Evolutionary conservation across 306 rosid genomes (phyloP).

Genomic region (Bauhinia variegata): DNA sequence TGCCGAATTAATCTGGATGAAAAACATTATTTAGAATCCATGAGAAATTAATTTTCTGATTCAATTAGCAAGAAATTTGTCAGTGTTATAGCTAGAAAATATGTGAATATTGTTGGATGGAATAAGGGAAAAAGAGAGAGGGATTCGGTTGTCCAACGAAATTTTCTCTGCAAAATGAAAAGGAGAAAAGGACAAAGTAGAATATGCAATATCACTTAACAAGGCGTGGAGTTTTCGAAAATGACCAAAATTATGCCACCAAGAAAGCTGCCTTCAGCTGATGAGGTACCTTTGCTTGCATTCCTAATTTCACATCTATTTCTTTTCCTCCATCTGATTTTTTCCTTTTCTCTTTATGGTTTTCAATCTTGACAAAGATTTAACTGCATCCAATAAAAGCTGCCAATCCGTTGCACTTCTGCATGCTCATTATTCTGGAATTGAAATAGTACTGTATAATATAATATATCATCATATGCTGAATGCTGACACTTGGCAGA

Average conservation of each 20-base stretch:
- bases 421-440: neutral
- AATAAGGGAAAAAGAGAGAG: too few species aligned
- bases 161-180: conserved; percentile 30
- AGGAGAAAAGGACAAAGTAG: conserved; percentile 39
- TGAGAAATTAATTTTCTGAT: neutral
- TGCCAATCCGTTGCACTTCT: conserved; percentile 20
- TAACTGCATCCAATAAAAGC: conserved; percentile 13
- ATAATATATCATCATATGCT: neutral
- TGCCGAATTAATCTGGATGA: too few species aligned
- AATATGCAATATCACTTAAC: conserved; percentile 43
- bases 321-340: neutral
- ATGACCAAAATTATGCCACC: conserved; percentile 50
- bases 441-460: neutral
- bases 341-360: neutral
- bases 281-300: conserved; percentile 48
- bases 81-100: too few species aligned
- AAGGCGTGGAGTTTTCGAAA: conserved; percentile 55
- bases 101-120: too few species aligned
- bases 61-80: neutral
- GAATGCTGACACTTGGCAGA: neutral
- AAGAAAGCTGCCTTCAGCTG: conserved; percentile 52
- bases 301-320: conserved; percentile 1
- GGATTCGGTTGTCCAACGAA: conserved; percentile 9
- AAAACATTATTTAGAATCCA: too few species aligned
- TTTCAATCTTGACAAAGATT: conserved; percentile 17